Base-by-base conservation (phyloP, 371 early-diverging fungal genomes). In the Zychaea mexicana region DNA sequence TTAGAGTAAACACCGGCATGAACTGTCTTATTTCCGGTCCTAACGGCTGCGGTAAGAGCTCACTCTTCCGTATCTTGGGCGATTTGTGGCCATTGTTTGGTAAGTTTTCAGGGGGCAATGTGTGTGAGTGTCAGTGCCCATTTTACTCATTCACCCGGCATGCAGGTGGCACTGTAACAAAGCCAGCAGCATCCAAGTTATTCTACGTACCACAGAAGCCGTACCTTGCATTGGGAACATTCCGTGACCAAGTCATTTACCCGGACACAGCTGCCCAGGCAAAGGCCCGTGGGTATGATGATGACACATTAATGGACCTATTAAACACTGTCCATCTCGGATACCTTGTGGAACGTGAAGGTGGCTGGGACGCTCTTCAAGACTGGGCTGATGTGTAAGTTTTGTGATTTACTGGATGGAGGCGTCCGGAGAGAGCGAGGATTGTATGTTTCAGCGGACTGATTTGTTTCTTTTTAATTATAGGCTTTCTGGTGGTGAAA, bases 161-260 rank as follows among this genome's bases (percentile, higher is more conserved):
- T 31, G n/a, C 7, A 80, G 81, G 89, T 65, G 96, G 97, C 31
- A 88, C 81, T 2, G 85, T 97, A 61, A 87, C 86, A 10, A 94
- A 94, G 68, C 96, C 96, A 31, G 81, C 85, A 63, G 78, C 88
- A 30, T 79, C 81, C 67, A 84, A 92, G 64, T 83, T 97, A 52
- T 96, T 97, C 67, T 97, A 96, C 75, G 92, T 97, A 15, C 96
- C 98, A 26, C 96, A 96, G 74, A 89, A 94, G 62, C 97, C 98
- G 7, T 97, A 97, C 69, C 84, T 97, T 69, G 89, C 94, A 24
- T 67, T 94, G 45, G 96, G 98, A 15, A 94, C 94, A 1, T 85
- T 97, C 69, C 88, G 98, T 61, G 96, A 97, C 78, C 97, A 96
- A 65, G 77, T 88, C 21, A 94, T 92, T 52, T 94, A 94, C 64